phyloP scores from a whole-genome alignment of 805 yeast species.

The Cyberlindnera meyerae region DNA sequence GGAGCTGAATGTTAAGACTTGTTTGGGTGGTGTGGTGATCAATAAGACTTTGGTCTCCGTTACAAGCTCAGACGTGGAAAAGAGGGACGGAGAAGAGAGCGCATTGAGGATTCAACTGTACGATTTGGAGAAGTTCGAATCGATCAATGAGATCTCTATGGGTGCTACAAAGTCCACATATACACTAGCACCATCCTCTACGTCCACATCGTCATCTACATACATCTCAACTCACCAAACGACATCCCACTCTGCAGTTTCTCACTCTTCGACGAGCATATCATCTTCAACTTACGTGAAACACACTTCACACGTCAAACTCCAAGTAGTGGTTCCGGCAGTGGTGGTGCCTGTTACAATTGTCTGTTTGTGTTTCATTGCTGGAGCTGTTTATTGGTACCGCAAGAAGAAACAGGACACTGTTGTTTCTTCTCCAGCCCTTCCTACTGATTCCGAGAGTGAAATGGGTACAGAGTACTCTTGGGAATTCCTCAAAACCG shows the following conservation, averaged over 20 bases:
- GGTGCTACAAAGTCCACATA: too few species aligned
- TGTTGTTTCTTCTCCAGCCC: too few species aligned
- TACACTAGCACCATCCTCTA: neutral
- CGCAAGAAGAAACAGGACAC: too few species aligned
- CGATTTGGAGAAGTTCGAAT: slow-evolving; percentile 34
- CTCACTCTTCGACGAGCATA: too few species aligned
- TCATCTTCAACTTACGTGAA: neutral
- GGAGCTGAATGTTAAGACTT: slow-evolving; percentile 25
- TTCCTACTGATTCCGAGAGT: slow-evolving; percentile 6
- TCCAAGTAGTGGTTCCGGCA: slow-evolving; percentile 22
- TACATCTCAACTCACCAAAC: too few species aligned
- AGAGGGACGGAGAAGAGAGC: slow-evolving; percentile 13
- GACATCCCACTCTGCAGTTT: too few species aligned
- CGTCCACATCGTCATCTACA: slow-evolving; percentile 1
- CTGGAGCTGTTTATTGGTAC: slow-evolving; percentile 4
- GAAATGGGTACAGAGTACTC: slow-evolving; percentile 3
- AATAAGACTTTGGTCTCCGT: slow-evolving; percentile 47
- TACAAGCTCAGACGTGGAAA: slow-evolving; percentile 22
- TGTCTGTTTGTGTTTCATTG: slow-evolving; percentile 19
- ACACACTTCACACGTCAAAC: too few species aligned
- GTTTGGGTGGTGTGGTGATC: slow-evolving; percentile 47
- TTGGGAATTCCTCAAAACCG: slow-evolving; percentile 19
- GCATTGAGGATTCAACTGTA: slow-evolving; percentile 37
- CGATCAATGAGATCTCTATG: slow-evolving; percentile 18
- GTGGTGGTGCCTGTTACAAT: slow-evolving; percentile 20